phyloP scores from a whole-genome alignment of 768 basidiomycete genomes.

The Mycena capillaripes region DNA sequence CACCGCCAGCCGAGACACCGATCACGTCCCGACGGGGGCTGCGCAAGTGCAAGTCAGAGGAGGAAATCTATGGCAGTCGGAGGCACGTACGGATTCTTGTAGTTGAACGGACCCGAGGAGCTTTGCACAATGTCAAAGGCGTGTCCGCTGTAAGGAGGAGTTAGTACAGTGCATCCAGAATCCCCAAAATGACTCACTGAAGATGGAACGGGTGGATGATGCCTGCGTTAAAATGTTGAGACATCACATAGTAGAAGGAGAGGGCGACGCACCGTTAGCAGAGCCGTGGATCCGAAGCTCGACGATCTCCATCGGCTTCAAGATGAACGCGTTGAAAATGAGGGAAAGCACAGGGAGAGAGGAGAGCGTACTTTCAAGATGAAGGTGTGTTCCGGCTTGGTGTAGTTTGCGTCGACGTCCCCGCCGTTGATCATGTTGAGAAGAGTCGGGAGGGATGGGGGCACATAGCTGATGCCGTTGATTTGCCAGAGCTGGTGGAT shows the following conservation, averaged over 20 bases:
- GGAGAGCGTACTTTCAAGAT: no score
- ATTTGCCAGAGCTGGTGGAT: conserved; percentile 31
- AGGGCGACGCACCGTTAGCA: conserved; percentile 31
- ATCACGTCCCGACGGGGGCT: conserved; percentile 44
- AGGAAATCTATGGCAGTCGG: not conserved
- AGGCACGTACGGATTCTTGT: conserved; percentile 34
- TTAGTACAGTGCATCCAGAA: not conserved
- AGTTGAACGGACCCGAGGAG: conserved; percentile 37
- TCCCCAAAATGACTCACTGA: conserved; percentile 24
- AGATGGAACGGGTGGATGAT: conserved; percentile 21
- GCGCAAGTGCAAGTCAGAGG: not conserved
- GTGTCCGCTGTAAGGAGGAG: conserved; percentile 39
- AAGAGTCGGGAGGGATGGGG: conserved; percentile 40
- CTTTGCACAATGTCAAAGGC: conserved; percentile 43
- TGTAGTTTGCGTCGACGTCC: conserved; percentile 31
- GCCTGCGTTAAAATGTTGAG: not conserved
- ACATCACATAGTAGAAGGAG: not conserved
- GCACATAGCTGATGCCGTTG: conserved; percentile 38
- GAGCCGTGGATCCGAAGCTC: conserved; percentile 44
- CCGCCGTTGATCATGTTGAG: conserved; percentile 42
- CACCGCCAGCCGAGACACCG: conserved; percentile 25
- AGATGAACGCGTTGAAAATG: conserved; percentile 41
- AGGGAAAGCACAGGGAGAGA: no score
- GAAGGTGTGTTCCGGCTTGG: conserved; percentile 38
- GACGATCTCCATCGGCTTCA: conserved; percentile 36